These are phyloP conservation scores for Cronartium quercuum DNA, from an alignment of 1,284 basidiomycete species.

Conservation along the genomic window DNA sequence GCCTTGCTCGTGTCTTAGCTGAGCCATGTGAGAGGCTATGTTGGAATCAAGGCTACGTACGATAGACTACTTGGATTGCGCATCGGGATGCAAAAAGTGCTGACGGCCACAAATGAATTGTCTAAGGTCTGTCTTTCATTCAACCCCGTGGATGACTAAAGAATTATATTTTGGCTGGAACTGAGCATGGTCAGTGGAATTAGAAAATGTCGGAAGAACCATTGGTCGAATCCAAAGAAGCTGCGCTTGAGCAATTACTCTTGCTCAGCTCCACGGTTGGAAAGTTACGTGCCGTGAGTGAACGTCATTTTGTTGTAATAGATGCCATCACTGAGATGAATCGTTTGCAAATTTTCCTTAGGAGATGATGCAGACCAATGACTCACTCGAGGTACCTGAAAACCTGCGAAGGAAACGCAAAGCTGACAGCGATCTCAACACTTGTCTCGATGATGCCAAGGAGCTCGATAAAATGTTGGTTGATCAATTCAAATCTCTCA, in stretches of 20 bases:
- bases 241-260: not conserved
- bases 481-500: not conserved
- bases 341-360: not conserved
- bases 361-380: not conserved
- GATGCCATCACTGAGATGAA: not conserved
- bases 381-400: not conserved
- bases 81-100: constrained; percentile 78
- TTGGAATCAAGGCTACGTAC: constrained; percentile 62
- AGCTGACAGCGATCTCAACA: not conserved
- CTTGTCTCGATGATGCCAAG: constrained; percentile 5
- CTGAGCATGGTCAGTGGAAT: not conserved
- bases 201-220: not conserved
- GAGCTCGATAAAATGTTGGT: constrained; percentile 9
- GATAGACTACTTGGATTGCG: constrained; percentile 76
- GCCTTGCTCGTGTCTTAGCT: not conserved
- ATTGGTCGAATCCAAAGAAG: not conserved
- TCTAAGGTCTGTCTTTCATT: not conserved
- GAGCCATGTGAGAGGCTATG: not conserved
- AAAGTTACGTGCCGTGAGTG: not conserved
- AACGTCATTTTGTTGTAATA: too few relatives aligned
- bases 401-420: not conserved
- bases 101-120: constrained; percentile 57
- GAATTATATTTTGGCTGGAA: not conserved
- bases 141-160: not conserved
- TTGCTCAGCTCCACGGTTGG: not conserved